Evolutionary conservation across 495 filamentous ascomycete species (phyloP), one percentile per base, ranked within the genome.

Genomic region (Penicillium verhagenii): DNA sequence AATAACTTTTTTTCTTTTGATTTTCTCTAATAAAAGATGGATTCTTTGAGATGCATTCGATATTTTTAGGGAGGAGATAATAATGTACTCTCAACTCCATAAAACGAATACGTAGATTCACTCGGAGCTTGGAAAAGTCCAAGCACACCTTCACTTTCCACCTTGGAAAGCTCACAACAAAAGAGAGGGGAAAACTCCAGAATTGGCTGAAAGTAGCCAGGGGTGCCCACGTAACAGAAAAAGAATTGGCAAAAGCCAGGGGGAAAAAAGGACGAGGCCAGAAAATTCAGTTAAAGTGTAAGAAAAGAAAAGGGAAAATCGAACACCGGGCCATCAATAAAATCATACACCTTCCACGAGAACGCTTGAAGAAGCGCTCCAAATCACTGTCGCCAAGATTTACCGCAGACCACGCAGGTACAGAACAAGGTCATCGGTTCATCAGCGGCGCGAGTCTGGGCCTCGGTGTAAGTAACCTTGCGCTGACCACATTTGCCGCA

Each of bases 401-500:
- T 80, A 50, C 76, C 76, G 53, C 77, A 80, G 60, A 73, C 71
- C 71, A 74, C 44, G 58, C 79, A 81, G 24, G 78, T 78, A 60
- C 74, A 77, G 61, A 74, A 74, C 46, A 73, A 53, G 28, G 70
- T 77, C 66, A 70, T 78, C 63, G 69, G 67, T 65, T 78, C 94
- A 81, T 98, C 94, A 42, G 94, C 94, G 72, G 84, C 88, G 58
- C 95, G 85, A 5, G 94, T 97, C 77, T 97, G 95, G 24, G 95
- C 94, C 73, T 97, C 94, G 28, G 82, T 92, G 69, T 98, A 98
- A 59, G 85, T 87, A 64, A 98, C 94, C 78, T 90, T 94, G 76
- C 89, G 91, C 79, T 96, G 82, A 37, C 85, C 84, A 69, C 94
- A 97, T 74, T 89, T 89, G 53, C 91, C 83, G 72, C 94, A 98